Percentiles rank a stretch among this genome's conserved stretches.
These are phyloP conservation scores for Tillandsia fasciculata DNA, from an alignment of 176 grass and related monocot genomes.

Conservation along the genomic window DNA sequence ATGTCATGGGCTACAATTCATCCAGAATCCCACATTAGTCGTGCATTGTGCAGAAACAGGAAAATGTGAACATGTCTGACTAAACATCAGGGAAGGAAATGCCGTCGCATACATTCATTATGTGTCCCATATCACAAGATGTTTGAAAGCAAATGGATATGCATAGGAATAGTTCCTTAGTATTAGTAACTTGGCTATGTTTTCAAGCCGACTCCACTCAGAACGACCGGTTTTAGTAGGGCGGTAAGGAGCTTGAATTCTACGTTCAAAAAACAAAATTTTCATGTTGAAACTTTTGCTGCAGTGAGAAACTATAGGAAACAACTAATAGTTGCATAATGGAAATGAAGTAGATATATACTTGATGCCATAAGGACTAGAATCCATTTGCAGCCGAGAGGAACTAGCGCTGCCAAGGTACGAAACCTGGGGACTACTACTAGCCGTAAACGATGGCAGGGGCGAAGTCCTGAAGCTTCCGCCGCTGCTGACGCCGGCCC, in stretches of 20 bases:
- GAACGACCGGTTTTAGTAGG: too few relatives aligned
- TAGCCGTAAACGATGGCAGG: constrained; percentile 21
- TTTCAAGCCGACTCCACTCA: too few relatives aligned
- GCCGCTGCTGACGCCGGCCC: neutral
- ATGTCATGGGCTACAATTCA: too few relatives aligned
- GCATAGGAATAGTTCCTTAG: neutral
- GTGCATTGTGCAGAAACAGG: too few relatives aligned
- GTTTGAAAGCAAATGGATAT: neutral
- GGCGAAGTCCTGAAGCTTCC: constrained; percentile 28
- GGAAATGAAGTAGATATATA: constrained; percentile 12
- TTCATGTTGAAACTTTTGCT: too few relatives aligned
- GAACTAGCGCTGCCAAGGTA: constrained; percentile 48
- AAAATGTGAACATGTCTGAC: too few relatives aligned
- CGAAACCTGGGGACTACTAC: constrained; percentile 35
- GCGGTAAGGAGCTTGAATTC: too few relatives aligned
- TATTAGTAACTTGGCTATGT: neutral
- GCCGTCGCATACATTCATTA: neutral
- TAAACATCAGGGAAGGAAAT: neutral
- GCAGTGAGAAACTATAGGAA: too few relatives aligned
- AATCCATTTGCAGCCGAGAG: constrained; percentile 42
- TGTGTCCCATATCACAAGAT: neutral
- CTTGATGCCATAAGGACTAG: constrained; percentile 37
- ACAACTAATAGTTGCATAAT: neutral
- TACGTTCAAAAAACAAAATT: too few relatives aligned
- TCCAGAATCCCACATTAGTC: too few relatives aligned